Base-by-base conservation (phyloP, 2,329 filamentous ascomycete species). In the Talaromyces funiculosus region DNA sequence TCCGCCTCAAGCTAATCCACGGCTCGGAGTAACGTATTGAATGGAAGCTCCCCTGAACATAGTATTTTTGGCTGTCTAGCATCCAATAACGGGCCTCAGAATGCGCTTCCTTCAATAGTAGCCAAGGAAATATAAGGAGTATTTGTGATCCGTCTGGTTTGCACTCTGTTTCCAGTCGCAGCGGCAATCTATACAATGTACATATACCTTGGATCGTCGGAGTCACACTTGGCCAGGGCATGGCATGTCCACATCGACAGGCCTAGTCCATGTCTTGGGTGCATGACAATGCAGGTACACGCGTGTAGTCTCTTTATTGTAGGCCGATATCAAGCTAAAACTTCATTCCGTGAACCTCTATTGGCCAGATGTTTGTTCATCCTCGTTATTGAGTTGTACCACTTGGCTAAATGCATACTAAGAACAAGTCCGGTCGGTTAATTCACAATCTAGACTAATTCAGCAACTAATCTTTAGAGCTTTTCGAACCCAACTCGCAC, bases 201-300 rank as follows among this genome's bases (percentile, higher is more conserved):
- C 42, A 35, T 57, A 33, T 33, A 8, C 40, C 29, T 33, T 59
- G 29, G 42, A 57, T 57, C 42, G 31, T 57, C 55, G 29, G 18
- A 47, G 42, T 47, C 55, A 57, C 55, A 38, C 35, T 59, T 31
- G 24, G 35, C 45, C 3, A 33, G 8, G 35, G 57, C 45, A 14
- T 59, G 35, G 45, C 16, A 20, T 59, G 26, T 35, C 57, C 57
- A 53, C 57, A 59, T 5, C n/a, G 45, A 22, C 35, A 35, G 53
- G 57, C 22, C 45, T 51, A 59, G 57, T 53, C 57, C 45, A 42
- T 51, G 33, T 24, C 29, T 16, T 33, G 2, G 10, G 29, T 33
- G n/a, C 47, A 51, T 51, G 47, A 35, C 8, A n/a, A 53, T 33
- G 57, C 57, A 59, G 57, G 45, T 59, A 43, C 45, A 24, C 45